Conservation (phyloP, 2,329 filamentous ascomycete species). For the Pseudogymnoascus verrucosus region DNA sequence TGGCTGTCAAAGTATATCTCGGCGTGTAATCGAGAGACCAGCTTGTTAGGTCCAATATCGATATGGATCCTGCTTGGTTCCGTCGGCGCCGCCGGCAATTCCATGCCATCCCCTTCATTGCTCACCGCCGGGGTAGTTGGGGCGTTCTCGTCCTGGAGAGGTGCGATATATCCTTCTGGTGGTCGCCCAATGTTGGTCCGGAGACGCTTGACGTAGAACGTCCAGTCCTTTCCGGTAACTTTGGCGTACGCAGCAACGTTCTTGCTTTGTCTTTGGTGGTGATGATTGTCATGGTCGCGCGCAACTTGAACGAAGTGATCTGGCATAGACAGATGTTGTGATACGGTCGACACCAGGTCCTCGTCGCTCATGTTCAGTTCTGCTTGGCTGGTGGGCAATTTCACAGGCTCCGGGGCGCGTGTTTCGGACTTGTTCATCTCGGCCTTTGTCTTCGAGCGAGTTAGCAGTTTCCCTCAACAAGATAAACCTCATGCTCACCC, state of each 20-base stretch:
- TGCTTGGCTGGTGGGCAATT: slow-evolving; percentile 30
- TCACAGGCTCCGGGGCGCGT: slow-evolving; percentile 28
- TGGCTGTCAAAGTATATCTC: slow-evolving; percentile 65
- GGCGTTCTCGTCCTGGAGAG: slow-evolving; percentile 16
- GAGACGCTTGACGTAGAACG: slow-evolving; percentile 72
- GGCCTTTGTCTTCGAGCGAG: slow-evolving; percentile 25
- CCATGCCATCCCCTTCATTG: slow-evolving; percentile 35
- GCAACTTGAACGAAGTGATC: slow-evolving; percentile 47
- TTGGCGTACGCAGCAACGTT: slow-evolving; percentile 72
- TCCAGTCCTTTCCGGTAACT: slow-evolving; percentile 75
- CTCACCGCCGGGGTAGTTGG: slow-evolving; percentile 26
- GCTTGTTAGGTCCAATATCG: slow-evolving; percentile 77
- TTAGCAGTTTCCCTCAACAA: neutral
- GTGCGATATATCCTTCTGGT: slow-evolving; percentile 38
- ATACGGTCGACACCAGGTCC: slow-evolving; percentile 32
- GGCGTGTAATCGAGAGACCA: slow-evolving; percentile 70
- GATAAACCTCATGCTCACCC: slow-evolving; percentile 39
- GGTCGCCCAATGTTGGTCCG: slow-evolving; percentile 68
- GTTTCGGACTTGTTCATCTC: slow-evolving; percentile 27
- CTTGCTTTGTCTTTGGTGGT: slow-evolving; percentile 49
- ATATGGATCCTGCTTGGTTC: slow-evolving; percentile 56
- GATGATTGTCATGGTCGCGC: slow-evolving; percentile 54
- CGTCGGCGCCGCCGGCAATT: neutral
- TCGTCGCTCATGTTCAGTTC: slow-evolving; percentile 41
- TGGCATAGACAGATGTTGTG: slow-evolving; percentile 21